Evolutionary conservation across 2,329 filamentous ascomycete genomes (phyloP).

Genomic region (Daldinia sp.): DNA sequence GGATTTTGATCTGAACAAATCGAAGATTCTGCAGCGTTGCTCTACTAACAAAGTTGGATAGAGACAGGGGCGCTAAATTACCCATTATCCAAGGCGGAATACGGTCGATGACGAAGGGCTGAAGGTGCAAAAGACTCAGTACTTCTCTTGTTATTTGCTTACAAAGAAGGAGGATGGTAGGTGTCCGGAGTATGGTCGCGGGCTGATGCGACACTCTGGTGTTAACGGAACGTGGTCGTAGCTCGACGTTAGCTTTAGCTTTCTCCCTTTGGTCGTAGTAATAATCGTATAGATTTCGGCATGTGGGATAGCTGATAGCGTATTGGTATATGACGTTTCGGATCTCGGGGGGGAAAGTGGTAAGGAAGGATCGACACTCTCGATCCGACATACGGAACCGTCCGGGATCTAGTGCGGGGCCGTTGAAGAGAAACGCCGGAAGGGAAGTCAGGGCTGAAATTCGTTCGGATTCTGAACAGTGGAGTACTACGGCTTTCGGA

Average conservation of each 20-base stretch:
- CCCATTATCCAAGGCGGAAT: constrained; percentile 48
- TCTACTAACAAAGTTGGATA: constrained; percentile 44
- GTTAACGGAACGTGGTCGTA: constrained; percentile 7
- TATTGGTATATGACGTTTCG: constrained; percentile 48
- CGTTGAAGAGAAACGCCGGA: constrained; percentile 34
- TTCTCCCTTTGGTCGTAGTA: constrained; percentile 44
- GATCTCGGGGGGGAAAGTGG: constrained; percentile 47
- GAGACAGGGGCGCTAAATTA: constrained; percentile 35
- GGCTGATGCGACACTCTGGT: constrained; percentile 12
- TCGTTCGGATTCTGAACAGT: constrained; percentile 34
- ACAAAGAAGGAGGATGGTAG: constrained; percentile 49
- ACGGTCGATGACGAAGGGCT: constrained; percentile 47
- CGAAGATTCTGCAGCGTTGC: constrained; percentile 47
- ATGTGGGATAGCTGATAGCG: constrained; percentile 43
- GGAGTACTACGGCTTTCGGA: constrained; percentile 24
- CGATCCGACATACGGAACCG: not conserved
- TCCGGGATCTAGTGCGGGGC: constrained; percentile 17
- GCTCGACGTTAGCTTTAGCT: constrained; percentile 19
- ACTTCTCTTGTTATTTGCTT: constrained; percentile 48
- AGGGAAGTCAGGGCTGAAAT: constrained; percentile 26
- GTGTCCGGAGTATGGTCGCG: constrained; percentile 39
- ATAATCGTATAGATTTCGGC: constrained; percentile 42
- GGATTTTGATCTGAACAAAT: constrained; percentile 45
- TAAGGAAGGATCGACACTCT: constrained; percentile 39
- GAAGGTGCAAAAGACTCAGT: constrained; percentile 41